Evolutionary conservation across 2,329 filamentous ascomycete species (phyloP), one percentile per base, ranked within the genome.

Genomic region (Hypoxylon sp.): DNA sequence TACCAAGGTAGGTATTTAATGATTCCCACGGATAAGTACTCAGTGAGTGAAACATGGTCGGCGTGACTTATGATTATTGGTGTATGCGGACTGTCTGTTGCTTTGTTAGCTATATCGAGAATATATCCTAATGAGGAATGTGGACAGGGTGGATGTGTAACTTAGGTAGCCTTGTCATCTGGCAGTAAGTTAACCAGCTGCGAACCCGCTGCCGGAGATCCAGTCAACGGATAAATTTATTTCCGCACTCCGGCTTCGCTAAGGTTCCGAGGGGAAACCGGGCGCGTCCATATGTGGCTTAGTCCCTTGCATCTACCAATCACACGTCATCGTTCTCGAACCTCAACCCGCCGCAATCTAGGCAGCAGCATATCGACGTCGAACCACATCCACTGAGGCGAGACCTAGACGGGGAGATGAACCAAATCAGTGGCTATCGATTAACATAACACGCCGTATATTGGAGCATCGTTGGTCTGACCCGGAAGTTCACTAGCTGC

Each of bases 291-390:
- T 50, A 19, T 19, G 39, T 12, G 23, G 34, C 41, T 23, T 54
- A 45, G 43, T 41, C 16, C 25, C 29, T 50, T 32, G 27, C 16
- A 25, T n/a, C 21, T n/a, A 46, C 63, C 54, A 63, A 56, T 63
- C 16, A 59, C 5, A n/a, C 39, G 4, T 14, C 43, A 8, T 52
- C 47, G 39, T 60, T 23, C 46, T 34, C 5, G n/a, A 56, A 63
- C 59, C 34, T 63, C 34, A 61, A 58, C 46, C 52, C 46, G 41
- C 41, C 43, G 30, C 47, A 37, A 61, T 61, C 43, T 53, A 67
- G 65, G 65, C 65, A 67, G 45, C 65, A 67, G 53, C 57, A 59
- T 67, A 65, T 67, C 47, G n/a, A 48, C 30, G 21, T 55, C 56
- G 55, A 48, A 64, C 41, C 45, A 30, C 37, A 29, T 63, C 45